Evolutionary conservation across 306 rosid genomes (phyloP).

Genomic region (Purshia tridentata): DNA sequence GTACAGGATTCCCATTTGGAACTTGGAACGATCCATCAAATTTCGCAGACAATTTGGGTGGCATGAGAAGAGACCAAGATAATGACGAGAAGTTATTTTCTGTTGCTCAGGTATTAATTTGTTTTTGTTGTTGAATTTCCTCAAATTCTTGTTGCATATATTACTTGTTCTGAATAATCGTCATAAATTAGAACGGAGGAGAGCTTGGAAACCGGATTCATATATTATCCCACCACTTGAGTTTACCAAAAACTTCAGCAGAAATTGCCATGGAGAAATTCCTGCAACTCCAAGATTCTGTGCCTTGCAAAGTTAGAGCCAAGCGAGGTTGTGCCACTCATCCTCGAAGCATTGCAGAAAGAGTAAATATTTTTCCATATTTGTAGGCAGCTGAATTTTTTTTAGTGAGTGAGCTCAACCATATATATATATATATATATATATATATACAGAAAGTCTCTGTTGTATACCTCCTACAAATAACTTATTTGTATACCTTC

Average conservation of each 20-base stretch:
- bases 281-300: conserved; percentile 77
- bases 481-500: too few relatives aligned
- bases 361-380: conserved; percentile 46
- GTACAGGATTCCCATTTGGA: conserved; percentile 49
- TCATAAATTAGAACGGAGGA: conserved; percentile 52
- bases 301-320: conserved; percentile 92
- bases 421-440: too few relatives aligned
- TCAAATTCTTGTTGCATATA: conserved; percentile 11
- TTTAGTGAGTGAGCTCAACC: neutral
- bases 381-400: neutral
- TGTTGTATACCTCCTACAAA: too few relatives aligned
- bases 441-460: too few relatives aligned
- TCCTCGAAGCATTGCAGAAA: conserved; percentile 97
- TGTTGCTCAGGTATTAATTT: conserved; percentile 49
- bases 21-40: conserved; percentile 61
- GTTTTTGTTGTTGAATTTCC: neutral
- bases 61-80: conserved; percentile 53
- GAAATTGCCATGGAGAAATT: conserved; percentile 68
- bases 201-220: conserved; percentile 59
- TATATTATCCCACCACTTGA: conserved; percentile 66
- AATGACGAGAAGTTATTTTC: conserved; percentile 46
- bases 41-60: conserved; percentile 40
- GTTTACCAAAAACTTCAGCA: conserved; percentile 68
- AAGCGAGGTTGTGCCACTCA: conserved; percentile 98
- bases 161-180: neutral